Conservation (phyloP, 2,329 filamentous ascomycete genomes). For the Metarhizium album region DNA sequence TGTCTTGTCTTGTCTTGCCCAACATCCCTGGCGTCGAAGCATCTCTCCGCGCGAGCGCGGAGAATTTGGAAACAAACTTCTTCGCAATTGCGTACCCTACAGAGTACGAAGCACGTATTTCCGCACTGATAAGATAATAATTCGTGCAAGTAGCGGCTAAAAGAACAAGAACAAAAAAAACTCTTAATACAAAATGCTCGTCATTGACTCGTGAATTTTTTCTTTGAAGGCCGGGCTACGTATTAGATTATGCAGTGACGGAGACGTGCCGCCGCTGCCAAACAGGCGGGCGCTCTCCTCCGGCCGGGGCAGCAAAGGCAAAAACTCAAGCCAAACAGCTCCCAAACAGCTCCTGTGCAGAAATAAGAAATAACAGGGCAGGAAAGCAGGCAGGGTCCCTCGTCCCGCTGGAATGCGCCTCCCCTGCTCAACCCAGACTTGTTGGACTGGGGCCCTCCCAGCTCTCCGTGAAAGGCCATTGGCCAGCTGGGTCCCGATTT, state of each 20-base stretch:
- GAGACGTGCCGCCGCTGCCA: neutral
- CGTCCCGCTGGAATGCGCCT: conserved; percentile 6
- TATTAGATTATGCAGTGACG: neutral
- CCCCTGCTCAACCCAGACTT: conserved; percentile 1
- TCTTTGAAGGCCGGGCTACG: neutral
- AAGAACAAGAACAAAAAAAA: neutral
- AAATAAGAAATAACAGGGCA: neutral
- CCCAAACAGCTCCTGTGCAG: neutral
- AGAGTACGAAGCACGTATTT: too few relatives aligned
- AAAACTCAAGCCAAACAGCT: neutral
- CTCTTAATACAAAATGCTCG: neutral
- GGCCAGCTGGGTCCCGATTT: conserved; percentile 6
- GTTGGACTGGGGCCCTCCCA: neutral
- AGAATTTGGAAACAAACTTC: too few relatives aligned
- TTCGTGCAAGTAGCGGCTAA: neutral
- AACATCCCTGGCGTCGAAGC: neutral
- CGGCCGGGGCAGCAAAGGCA: neutral
- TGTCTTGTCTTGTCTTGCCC: neutral
- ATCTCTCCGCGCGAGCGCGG: neutral
- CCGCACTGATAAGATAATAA: too few relatives aligned
- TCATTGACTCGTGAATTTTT: neutral
- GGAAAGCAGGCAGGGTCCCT: conserved; percentile 3
- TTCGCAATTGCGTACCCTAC: too few relatives aligned
- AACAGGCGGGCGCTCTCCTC: neutral
- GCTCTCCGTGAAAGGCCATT: conserved; percentile 1